Evolutionary conservation across 140 eudicot genomes (phyloP).

Genomic region (Anethum foeniculum): DNA sequence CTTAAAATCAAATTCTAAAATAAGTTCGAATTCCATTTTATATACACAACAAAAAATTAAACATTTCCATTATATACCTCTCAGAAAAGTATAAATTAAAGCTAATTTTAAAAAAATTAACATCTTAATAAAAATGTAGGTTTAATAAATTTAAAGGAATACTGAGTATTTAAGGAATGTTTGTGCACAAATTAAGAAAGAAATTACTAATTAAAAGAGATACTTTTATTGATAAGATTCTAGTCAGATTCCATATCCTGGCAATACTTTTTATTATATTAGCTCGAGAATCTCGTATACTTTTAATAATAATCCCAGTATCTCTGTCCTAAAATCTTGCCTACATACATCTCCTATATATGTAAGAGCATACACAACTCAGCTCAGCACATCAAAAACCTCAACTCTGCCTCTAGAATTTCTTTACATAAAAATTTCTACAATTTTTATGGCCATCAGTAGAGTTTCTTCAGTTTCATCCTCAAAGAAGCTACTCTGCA

Average conservation of each 20-base stretch:
- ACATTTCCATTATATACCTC: too few relatives aligned
- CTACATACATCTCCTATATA: not conserved
- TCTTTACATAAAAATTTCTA: too few relatives aligned
- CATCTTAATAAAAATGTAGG: too few relatives aligned
- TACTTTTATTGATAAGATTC: not conserved
- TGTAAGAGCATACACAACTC: not conserved
- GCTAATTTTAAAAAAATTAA: too few relatives aligned
- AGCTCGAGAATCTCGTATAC: not conserved
- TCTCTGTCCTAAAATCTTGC: not conserved
- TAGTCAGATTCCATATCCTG: not conserved
- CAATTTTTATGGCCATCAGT: constrained; percentile 50
- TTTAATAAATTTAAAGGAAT: too few relatives aligned
- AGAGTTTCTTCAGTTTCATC: constrained; percentile 17
- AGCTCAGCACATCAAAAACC: not conserved
- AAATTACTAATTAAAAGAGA: not conserved
- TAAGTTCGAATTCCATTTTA: not conserved
- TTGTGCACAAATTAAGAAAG: not conserved
- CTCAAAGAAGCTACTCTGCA: constrained; percentile 23
- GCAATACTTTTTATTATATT: not conserved
- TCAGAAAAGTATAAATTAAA: too few relatives aligned
- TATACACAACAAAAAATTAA: not conserved
- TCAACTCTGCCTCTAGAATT: not conserved
- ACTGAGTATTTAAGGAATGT: not conserved
- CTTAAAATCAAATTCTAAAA: not conserved
- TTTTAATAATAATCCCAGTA: not conserved